These are phyloP conservation scores for Scedosporium dehoogii DNA, from an alignment of 2,329 filamentous ascomycete genomes.

Conservation along the genomic window DNA sequence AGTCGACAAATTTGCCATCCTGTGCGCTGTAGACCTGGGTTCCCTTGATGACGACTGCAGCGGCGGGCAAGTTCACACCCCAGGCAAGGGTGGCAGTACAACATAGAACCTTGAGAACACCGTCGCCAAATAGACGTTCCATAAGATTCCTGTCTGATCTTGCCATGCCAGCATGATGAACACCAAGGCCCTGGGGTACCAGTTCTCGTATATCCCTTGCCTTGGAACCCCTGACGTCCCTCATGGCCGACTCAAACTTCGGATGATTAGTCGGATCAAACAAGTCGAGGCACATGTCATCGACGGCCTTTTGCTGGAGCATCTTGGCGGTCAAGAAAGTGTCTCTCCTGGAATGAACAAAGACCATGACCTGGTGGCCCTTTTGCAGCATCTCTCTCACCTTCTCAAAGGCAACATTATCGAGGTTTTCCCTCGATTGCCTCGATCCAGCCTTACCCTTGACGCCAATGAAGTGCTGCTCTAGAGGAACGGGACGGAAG, in stretches of 20 bases:
- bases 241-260: slow-evolving; percentile 66
- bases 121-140: slow-evolving; percentile 82
- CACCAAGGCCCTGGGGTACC: slow-evolving; percentile 81
- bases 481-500: slow-evolving; percentile 88
- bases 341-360: slow-evolving; percentile 93
- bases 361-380: slow-evolving; percentile 98
- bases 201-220: slow-evolving; percentile 83
- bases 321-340: slow-evolving; percentile 81
- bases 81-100: slow-evolving; percentile 96
- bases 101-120: slow-evolving; percentile 92
- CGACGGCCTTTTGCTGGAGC: slow-evolving; percentile 75
- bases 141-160: slow-evolving; percentile 91
- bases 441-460: slow-evolving; percentile 81
- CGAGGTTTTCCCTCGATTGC: slow-evolving; percentile 78
- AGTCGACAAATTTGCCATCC: slow-evolving; percentile 91
- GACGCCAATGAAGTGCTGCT: slow-evolving; percentile 95
- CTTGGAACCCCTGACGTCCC: slow-evolving; percentile 77
- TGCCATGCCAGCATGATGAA: slow-evolving; percentile 95
- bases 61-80: slow-evolving; percentile 97
- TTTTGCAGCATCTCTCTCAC: slow-evolving; percentile 82
- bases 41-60: slow-evolving; percentile 95
- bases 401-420: slow-evolving; percentile 83
- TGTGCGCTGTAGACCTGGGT: slow-evolving; percentile 95
- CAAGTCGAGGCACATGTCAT: slow-evolving; percentile 68
- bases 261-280: slow-evolving; percentile 76